Conservation (phyloP, 208 protist genomes). For the Leishmania amazonensis region DNA sequence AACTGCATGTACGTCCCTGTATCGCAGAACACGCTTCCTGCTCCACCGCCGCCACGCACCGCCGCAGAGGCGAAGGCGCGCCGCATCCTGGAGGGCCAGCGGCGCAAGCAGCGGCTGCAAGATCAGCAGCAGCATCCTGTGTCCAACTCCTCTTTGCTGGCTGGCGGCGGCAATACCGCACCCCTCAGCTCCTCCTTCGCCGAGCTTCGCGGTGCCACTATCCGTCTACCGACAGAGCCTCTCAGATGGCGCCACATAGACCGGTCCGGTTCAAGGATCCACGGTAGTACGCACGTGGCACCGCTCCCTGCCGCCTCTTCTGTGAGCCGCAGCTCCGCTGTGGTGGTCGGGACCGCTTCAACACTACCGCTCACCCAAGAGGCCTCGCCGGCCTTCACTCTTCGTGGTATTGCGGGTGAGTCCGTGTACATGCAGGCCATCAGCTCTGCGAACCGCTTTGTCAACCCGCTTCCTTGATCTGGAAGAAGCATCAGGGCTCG, state of each 20-base stretch:
- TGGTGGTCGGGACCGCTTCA: background rate
- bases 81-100: slow-evolving; percentile 22
- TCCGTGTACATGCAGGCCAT: slow-evolving; percentile 12
- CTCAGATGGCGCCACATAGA: background rate
- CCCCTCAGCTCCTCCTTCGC: background rate
- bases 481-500: background rate
- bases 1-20: background rate
- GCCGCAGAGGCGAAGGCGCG: slow-evolving; percentile 25
- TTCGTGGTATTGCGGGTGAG: slow-evolving; percentile 4
- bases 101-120: slow-evolving; percentile 3
- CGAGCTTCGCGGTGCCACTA: too few relatives aligned
- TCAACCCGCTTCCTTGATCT: background rate
- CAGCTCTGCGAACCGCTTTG: background rate
- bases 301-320: background rate
- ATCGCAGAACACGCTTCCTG: slow-evolving; percentile 2
- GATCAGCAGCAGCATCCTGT: background rate
- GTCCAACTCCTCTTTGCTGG: background rate
- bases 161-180: background rate
- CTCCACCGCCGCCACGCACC: slow-evolving; percentile 18
- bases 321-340: background rate
- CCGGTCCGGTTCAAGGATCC: background rate
- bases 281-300: background rate
- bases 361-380: background rate
- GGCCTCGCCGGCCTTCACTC: background rate
- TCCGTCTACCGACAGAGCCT: background rate